These are phyloP conservation scores for Pleurotus ostreatus DNA, from an alignment of 768 basidiomycete genomes.

Conservation along the genomic window DNA sequence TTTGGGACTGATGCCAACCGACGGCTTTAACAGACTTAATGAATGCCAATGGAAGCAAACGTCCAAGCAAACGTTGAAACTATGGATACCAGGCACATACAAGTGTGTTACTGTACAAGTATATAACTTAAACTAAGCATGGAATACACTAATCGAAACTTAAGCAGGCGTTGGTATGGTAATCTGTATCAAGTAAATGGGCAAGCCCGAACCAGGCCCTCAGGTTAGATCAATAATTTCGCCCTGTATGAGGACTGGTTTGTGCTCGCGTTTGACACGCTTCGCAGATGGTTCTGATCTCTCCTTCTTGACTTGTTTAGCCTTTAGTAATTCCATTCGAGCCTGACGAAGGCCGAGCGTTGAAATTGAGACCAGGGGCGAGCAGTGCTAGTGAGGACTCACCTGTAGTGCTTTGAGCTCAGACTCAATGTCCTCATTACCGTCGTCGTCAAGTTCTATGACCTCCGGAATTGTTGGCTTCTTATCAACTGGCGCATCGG, in stretches of 20 bases:
- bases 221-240: constrained; percentile 21
- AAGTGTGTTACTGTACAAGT: too few relatives aligned
- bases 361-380: neutral
- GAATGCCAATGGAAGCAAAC: too few relatives aligned
- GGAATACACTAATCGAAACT: too few relatives aligned
- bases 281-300: neutral
- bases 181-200: too few relatives aligned
- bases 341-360: neutral
- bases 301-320: constrained; percentile 14
- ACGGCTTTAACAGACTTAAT: too few relatives aligned
- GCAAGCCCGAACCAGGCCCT: neutral
- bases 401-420: neutral
- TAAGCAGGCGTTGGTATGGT: too few relatives aligned
- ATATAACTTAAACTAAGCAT: too few relatives aligned
- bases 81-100: too few relatives aligned
- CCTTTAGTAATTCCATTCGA: neutral
- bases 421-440: neutral
- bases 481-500: too few relatives aligned
- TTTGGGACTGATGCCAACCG: too few relatives aligned
- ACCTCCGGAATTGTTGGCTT: neutral
- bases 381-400: neutral
- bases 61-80: too few relatives aligned
- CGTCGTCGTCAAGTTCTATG: neutral
- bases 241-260: constrained; percentile 7
- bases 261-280: constrained; percentile 13